These are phyloP conservation scores for Magnusiomyces tetraspermus DNA, from an alignment of 1,139 yeast species.

Conservation along the genomic window DNA sequence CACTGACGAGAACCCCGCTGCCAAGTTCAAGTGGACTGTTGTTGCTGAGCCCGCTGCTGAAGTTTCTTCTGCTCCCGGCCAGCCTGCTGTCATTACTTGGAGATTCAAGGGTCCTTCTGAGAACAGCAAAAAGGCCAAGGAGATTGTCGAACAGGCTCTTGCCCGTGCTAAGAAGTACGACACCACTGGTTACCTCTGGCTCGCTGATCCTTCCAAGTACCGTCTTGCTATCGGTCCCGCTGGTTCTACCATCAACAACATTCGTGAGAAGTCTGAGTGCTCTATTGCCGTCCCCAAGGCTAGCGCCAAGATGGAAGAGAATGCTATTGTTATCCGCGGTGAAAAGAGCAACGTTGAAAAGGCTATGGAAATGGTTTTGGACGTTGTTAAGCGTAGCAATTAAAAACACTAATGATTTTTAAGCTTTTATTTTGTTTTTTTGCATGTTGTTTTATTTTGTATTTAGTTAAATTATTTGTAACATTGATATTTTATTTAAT, in stretches of 20 bases:
- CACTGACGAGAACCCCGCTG: slow-evolving; percentile 18
- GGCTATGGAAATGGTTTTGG: slow-evolving; percentile 36
- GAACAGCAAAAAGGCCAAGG: slow-evolving; percentile 31
- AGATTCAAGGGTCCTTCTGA: slow-evolving; percentile 32
- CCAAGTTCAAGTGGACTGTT: slow-evolving; percentile 26
- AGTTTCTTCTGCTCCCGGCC: slow-evolving; percentile 29
- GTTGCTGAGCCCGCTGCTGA: slow-evolving; percentile 19
- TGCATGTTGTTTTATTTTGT: no score
- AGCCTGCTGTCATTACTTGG: slow-evolving; percentile 35
- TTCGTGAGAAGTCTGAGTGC: slow-evolving; percentile 52
- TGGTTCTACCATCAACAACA: slow-evolving; percentile 56
- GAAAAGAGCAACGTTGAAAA: slow-evolving; percentile 38
- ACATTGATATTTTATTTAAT: no score
- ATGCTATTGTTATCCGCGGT: slow-evolving; percentile 28
- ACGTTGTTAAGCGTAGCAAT: slow-evolving; percentile 8
- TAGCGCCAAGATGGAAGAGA: slow-evolving; percentile 37
- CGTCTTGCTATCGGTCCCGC: slow-evolving; percentile 67
- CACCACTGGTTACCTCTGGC: slow-evolving; percentile 42
- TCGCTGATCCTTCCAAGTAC: slow-evolving; percentile 39
- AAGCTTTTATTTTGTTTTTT: no score
- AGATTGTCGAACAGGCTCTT: slow-evolving; percentile 29
- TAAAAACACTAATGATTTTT: no score
- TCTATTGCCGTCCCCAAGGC: slow-evolving; percentile 58
- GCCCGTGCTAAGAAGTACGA: slow-evolving; percentile 32
- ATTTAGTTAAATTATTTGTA: no score